These are phyloP conservation scores for Silene noctiflora DNA, from an alignment of 179 eudicot species.

Conservation along the genomic window DNA sequence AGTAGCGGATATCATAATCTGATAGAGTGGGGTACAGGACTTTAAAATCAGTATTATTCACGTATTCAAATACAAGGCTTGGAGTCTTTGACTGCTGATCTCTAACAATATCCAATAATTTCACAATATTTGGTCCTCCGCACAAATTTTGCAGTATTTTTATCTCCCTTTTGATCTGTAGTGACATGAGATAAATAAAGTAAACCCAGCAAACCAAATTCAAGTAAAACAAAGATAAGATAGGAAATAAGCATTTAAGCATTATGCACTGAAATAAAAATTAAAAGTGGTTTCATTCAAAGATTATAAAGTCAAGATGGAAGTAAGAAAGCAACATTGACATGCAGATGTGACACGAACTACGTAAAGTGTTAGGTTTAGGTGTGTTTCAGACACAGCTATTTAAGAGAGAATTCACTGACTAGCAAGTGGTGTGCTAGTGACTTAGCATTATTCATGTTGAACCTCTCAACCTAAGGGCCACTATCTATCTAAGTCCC, in stretches of 20 bases:
- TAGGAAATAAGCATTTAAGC: background rate
- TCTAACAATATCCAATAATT: constrained; percentile 89
- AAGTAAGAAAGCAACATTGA: too few relatives aligned
- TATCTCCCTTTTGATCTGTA: constrained; percentile 94
- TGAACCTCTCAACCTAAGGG: too few relatives aligned
- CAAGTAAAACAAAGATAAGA: background rate
- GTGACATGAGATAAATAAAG: constrained; percentile 8
- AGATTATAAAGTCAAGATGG: too few relatives aligned
- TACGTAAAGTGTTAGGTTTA: too few relatives aligned
- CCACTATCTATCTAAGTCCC: too few relatives aligned
- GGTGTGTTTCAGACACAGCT: too few relatives aligned
- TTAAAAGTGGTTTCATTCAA: too few relatives aligned
- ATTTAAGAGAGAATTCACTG: too few relatives aligned
- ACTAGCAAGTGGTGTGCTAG: too few relatives aligned
- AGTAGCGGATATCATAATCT: constrained; percentile 87
- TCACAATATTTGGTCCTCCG: constrained; percentile 93
- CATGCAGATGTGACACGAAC: too few relatives aligned
- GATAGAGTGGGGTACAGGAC: constrained; percentile 87
- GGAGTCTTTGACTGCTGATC: constrained; percentile 98
- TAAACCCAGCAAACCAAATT: constrained; percentile 3
- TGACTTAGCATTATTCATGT: too few relatives aligned
- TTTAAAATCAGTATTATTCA: constrained; percentile 90
- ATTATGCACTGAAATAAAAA: too few relatives aligned
- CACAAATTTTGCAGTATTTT: constrained; percentile 91
- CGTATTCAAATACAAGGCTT: constrained; percentile 86